phyloP scores from a whole-genome alignment of 1,139 yeast species.

The Taphrina betulina region DNA sequence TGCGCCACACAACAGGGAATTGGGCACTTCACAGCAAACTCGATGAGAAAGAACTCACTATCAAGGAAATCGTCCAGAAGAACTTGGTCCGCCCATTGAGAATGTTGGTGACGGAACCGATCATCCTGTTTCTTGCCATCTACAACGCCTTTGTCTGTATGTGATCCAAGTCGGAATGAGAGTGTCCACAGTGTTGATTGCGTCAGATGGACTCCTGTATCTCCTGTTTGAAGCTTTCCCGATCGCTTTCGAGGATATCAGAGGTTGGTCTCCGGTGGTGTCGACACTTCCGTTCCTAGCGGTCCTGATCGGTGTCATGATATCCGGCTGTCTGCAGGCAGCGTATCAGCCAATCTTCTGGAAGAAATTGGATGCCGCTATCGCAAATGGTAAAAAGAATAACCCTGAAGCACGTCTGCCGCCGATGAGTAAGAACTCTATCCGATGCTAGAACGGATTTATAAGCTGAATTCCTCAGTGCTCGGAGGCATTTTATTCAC shows the following conservation, averaged over 20 bases:
- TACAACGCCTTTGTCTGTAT: constrained; percentile 54
- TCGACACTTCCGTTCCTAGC: constrained; percentile 79
- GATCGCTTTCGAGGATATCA: constrained; percentile 62
- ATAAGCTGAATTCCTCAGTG: constrained; percentile 40
- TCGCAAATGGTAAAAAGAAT: constrained; percentile 53
- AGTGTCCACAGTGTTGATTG: constrained; percentile 32
- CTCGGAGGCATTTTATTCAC: constrained; percentile 59
- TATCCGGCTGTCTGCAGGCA: constrained; percentile 43
- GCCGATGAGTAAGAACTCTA: constrained; percentile 55
- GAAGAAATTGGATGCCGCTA: constrained; percentile 11
- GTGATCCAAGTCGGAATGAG: constrained; percentile 50
- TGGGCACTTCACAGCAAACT: constrained; percentile 16
- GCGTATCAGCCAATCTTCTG: constrained; percentile 9
- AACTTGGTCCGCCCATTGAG: constrained; percentile 18
- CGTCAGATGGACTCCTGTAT: constrained; percentile 62
- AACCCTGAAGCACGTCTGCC: constrained; percentile 83
- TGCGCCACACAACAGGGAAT: constrained; percentile 42
- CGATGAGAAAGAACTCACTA: constrained; percentile 12
- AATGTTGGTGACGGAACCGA: constrained; percentile 23
- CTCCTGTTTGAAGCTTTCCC: constrained; percentile 71
- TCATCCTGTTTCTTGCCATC: constrained; percentile 38
- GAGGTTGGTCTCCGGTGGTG: constrained; percentile 65
- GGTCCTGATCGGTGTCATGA: constrained; percentile 64
- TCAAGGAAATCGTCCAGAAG: constrained; percentile 18
- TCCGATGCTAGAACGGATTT: not conserved